Evolutionary conservation across 202 grass and related monocot species (phyloP), one percentile per base, ranked within the genome.

Genomic region (Digitaria exilis): DNA sequence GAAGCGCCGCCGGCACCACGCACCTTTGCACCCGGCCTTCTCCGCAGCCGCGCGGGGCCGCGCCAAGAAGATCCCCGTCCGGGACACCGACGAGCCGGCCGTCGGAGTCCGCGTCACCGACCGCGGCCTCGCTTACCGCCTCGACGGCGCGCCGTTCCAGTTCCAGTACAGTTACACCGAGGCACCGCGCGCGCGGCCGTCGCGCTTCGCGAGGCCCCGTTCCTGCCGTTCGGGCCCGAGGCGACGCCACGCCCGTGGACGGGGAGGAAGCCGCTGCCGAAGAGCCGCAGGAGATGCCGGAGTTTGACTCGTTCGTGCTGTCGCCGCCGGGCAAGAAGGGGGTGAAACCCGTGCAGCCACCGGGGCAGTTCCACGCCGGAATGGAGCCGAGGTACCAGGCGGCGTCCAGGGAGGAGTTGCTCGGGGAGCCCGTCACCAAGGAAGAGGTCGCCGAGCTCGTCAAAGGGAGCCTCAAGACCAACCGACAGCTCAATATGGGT

Each of bases 131-230:
- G 26, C 88, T 0, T 97, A 97, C 57, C 87, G 26, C 86, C 79
- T 97, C 31, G 78, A 90, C 24, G 90, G 86, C 57, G 95, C 95
- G 44, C 95, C 95, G 0, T 97, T 97, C 58, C 92, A 93, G 73
- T 97, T 97, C 68, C 95, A 95, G 84, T 97, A 97, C 41, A 97
- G 95, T 51, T 97, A 97, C 84, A 97, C 95, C 2, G 95, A 97
- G 67, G 82, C 92, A 9, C 95, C 95, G 0, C 86, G 85, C 67
- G 71, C 85, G 1, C 81, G 94, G 64, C 95, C 1, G 78, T 95
- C 9, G 90, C 90, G 6, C 89, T 98, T 9, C 85, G 92, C 26
- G 92, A 95, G n/a, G n/a, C n/a, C n/a, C n/a, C n/a, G n/a, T n/a
- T n/a, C n/a, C n/a, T n/a, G n/a, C n/a, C n/a, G n/a, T n/a, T n/a